Percentiles rank a stretch among this genome's conserved stretches.
Conservation (phyloP, 2,329 filamentous ascomycete species). For the Penicillium digitatum region DNA sequence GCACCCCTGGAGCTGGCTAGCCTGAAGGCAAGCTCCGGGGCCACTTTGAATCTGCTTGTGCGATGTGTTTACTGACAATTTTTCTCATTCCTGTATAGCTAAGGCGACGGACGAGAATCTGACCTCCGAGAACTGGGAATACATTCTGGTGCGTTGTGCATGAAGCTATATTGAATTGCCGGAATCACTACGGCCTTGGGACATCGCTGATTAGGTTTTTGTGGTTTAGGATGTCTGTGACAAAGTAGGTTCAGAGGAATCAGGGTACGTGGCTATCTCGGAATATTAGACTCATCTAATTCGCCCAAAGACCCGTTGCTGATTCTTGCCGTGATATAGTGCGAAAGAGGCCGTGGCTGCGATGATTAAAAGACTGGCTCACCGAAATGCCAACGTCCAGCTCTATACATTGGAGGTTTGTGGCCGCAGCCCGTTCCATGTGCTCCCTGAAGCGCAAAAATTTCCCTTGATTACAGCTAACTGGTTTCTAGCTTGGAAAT, state of each 20-base stretch:
- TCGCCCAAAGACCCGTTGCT: constrained; percentile 6
- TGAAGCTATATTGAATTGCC: background rate
- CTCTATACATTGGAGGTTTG: constrained; percentile 83
- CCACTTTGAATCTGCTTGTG: background rate
- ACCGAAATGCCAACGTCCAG: constrained; percentile 93
- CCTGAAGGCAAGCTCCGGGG: background rate
- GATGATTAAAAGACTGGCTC: constrained; percentile 85
- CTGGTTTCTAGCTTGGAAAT: constrained; percentile 67
- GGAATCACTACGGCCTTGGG: background rate
- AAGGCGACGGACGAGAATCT: constrained; percentile 97
- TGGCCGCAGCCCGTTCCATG: constrained; percentile 1
- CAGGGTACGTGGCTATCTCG: constrained; percentile 37
- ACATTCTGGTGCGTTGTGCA: constrained; percentile 53
- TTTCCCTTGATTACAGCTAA: background rate
- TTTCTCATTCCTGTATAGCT: constrained; percentile 46
- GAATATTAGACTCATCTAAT: background rate
- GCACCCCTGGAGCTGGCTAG: background rate
- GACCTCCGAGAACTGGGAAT: constrained; percentile 77
- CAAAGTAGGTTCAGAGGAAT: constrained; percentile 52
- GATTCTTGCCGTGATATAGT: constrained; percentile 30
- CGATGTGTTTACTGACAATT: constrained; percentile 25
- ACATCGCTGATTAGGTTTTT: constrained; percentile 11
- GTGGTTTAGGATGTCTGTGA: constrained; percentile 55
- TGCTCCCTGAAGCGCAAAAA: background rate
- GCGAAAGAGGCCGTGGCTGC: constrained; percentile 82